Base-by-base conservation (phyloP, 345 rosid genomes). In the Trapa bicornis region DNA sequence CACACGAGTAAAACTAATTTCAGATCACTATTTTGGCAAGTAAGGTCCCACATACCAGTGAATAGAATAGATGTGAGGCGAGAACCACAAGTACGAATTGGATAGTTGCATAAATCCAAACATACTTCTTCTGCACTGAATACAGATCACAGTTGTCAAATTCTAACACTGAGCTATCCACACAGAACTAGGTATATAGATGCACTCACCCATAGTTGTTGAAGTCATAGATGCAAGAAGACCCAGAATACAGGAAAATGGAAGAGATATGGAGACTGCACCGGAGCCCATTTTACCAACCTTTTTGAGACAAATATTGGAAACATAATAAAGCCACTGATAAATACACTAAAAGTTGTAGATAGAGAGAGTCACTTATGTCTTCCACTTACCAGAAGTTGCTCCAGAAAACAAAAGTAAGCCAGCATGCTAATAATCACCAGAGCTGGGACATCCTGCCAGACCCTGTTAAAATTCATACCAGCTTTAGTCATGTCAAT, bases 181-280 rank as follows among this genome's bases (percentile, higher is more conserved):
- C 1, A 17, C 39, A 56, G 32, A 35, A 48, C 11, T 3, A 50
- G 39, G 64, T 53, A 65, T 3, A 64, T 33, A 33, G 65, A 50
- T 37, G 64, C 74, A 36, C 79, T 56, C 80, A 94, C 99, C 99
- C 96, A 91, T 87, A 60, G 96, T 91, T 61, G 97, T 82, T 12
- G 97, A 80, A 4, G 96, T 84, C 96, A 91, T 87, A 65, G 99
- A 86, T n/a, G 97, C 99, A 62, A 94, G 82, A 67, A 94, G 87
- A 75, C 97, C 96, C 62, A 91, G 75, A 42, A 94, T 79, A 75
- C 96, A 94, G 48, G 97, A 87, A 76, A 94, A 94, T 15, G 99
- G 99, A 67, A 94, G 95, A 71, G 99, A 87, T 71, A 91, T 79
- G 65, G 96, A 91, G 66, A 91, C 86, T 52, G 99, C 97, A 4